Evolutionary conservation across 768 basidiomycete species (phyloP).

Genomic region (Sporobolomyces roseus): DNA sequence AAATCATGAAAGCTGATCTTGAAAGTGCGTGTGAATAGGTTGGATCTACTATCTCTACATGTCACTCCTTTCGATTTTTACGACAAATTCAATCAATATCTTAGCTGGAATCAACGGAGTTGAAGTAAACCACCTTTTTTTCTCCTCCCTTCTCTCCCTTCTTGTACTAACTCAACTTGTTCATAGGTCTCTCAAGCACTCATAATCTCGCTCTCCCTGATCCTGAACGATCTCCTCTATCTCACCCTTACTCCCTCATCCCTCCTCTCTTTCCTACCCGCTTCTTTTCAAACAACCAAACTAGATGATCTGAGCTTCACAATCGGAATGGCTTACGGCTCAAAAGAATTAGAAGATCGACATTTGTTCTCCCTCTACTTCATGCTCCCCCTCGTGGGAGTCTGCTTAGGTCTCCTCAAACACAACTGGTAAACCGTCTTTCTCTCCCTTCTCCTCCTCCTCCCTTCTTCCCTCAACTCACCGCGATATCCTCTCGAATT

Average conservation of each 20-base stretch:
- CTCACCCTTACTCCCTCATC: constrained; percentile 58
- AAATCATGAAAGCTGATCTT: background rate
- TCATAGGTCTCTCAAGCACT: constrained; percentile 72
- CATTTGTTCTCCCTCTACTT: constrained; percentile 97
- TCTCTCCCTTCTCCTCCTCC: background rate
- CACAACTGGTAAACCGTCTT: constrained; percentile 75
- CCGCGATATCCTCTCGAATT: background rate
- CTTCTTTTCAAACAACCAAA: too few relatives aligned
- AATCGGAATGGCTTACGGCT: constrained; percentile 74
- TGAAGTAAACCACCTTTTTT: constrained; percentile 54
- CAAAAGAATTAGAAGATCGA: constrained; percentile 77
- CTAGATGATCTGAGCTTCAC: too few relatives aligned
- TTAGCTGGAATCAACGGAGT: constrained; percentile 96
- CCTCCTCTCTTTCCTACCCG: constrained; percentile 10
- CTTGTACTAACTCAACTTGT: background rate
- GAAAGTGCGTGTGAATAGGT: constrained; percentile 54
- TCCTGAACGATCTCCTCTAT: constrained; percentile 86
- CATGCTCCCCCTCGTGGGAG: constrained; percentile 89
- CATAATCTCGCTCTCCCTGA: constrained; percentile 83
- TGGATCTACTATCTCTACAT: constrained; percentile 96
- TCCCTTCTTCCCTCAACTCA: background rate
- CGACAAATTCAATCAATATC: constrained; percentile 98
- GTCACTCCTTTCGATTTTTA: constrained; percentile 89
- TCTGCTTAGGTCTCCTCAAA: constrained; percentile 83
- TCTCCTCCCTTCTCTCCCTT: background rate